Evolutionary conservation across 495 filamentous ascomycete genomes (phyloP).

Genomic region (Xylaria telfairii): DNA sequence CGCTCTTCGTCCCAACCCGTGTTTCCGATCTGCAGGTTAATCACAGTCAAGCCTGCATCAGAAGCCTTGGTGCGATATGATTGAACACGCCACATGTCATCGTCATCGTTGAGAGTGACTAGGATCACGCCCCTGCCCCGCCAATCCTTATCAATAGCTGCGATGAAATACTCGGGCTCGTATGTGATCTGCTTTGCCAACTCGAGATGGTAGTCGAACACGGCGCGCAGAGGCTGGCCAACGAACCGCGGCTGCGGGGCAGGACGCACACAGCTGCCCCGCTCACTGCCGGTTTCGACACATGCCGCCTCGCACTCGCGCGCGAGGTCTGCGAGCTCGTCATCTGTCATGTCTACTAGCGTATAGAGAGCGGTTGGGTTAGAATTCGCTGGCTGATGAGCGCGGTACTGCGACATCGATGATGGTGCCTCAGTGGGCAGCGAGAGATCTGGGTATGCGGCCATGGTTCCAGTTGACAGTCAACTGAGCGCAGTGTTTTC

Average conservation of each 20-base stretch:
- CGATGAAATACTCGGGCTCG: conserved; percentile 10
- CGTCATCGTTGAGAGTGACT: not conserved
- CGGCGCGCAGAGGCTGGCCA: conserved; percentile 11
- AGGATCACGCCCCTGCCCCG: not conserved
- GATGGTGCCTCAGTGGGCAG: conserved; percentile 10
- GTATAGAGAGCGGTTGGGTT: conserved; percentile 3
- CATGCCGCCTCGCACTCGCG: conserved; percentile 11
- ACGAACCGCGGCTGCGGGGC: conserved; percentile 3
- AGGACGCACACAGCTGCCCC: not conserved
- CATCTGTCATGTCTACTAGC: not conserved
- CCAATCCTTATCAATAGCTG: conserved; percentile 3
- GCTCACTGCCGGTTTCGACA: not conserved
- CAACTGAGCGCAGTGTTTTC: not conserved
- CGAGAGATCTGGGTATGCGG: not conserved
- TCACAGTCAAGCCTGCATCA: conserved; percentile 7
- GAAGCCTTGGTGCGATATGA: conserved; percentile 7
- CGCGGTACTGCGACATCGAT: not conserved
- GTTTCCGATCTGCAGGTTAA: conserved; percentile 18
- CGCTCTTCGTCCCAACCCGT: not conserved
- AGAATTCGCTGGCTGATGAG: not conserved
- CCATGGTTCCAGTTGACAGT: not conserved
- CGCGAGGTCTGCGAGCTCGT: not conserved
- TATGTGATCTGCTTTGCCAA: not conserved
- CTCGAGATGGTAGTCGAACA: conserved; percentile 14
- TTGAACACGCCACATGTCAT: not conserved